A percentile compares a stretch with the other conserved stretches of the same genome.
These are phyloP conservation scores for Eutrema yunnanense DNA, from an alignment of 345 rosid species.

Conservation along the genomic window DNA sequence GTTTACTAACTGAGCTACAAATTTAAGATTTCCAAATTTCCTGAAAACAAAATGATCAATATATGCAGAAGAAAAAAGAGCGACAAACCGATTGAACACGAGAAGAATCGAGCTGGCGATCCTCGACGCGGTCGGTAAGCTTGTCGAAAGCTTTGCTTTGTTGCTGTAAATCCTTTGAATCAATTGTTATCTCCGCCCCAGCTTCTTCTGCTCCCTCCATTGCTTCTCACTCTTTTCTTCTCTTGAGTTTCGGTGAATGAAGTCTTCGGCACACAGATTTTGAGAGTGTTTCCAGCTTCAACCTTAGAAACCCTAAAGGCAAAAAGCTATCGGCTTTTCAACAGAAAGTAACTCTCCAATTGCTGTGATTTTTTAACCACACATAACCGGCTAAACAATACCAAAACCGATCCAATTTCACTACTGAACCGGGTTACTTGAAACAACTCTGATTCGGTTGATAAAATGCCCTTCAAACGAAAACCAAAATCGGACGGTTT, in stretches of 20 bases:
- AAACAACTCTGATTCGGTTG: neutral
- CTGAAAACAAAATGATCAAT: neutral
- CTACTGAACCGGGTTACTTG: neutral
- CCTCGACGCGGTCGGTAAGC: conserved; percentile 98
- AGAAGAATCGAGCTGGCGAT: conserved; percentile 94
- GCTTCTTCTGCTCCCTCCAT: conserved; percentile 80
- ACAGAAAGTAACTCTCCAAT: neutral
- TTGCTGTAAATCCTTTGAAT: conserved; percentile 93
- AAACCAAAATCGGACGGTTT: conserved; percentile 1
- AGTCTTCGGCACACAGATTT: conserved; percentile 5
- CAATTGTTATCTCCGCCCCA: conserved; percentile 50
- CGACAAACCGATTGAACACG: conserved; percentile 83
- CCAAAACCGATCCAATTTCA: neutral
- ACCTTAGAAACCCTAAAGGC: conserved; percentile 21
- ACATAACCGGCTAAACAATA: neutral
- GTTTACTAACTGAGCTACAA: conserved; percentile 3
- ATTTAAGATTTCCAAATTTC: neutral
- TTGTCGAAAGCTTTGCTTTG: conserved; percentile 97
- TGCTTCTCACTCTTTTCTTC: neutral
- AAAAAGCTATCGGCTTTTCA: neutral
- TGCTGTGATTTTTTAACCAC: neutral
- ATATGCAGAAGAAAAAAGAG: neutral
- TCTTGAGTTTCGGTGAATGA: conserved; percentile 6
- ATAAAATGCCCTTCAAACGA: neutral
- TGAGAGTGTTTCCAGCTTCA: conserved; percentile 15